Evolutionary conservation across 768 basidiomycete genomes (phyloP), one percentile per base, ranked within the genome.

Genomic region (Suillus cothurnatus): DNA sequence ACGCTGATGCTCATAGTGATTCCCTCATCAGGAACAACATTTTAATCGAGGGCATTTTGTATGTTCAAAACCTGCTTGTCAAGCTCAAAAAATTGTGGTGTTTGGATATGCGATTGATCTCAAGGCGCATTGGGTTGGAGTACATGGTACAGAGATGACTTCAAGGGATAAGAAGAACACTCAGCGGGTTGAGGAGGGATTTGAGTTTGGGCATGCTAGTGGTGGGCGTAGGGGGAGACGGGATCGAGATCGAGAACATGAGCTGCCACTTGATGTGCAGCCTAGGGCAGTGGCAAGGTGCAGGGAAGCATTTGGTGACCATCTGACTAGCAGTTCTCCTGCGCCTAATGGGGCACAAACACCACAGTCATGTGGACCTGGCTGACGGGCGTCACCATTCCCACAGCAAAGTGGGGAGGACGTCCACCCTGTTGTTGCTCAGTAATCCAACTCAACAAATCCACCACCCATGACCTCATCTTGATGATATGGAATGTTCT

Each of bases 31-130:
- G 89, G 93, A 94, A 75, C 79, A 78, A 49, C 94, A 95, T 71
- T 93, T 93, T 77, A 86, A 84, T 69, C 81, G 79, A 34, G 87
- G 81, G 3, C 97, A 99, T 75, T 85, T 85, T 74, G 89, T 91
- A 6, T 99, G 97, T 75, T 81, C 79, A 3, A 88, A 94, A 64
- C 67, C 87, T 0, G 74, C 81, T 45, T 99, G 97, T 72, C 86
- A 89, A 53, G 88, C 87, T 6, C 90, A 87, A 70, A 98, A 97
- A 78, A 99, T 99, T 68, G 92, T 99, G 66, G 97, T 99, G 15
- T 99, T 99, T 75, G 87, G 88, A 47, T 90, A 90, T 4, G 82
- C 86, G 17, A 80, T 99, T 14, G 97, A 99, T 73, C 86, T 98
- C 43, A 88, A 95, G 75, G 97, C 90, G 0, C 97, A 99, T 74